Evolutionary conservation across 2,329 filamentous ascomycete species (phyloP).

Genomic region (Aspergillus tamarii): DNA sequence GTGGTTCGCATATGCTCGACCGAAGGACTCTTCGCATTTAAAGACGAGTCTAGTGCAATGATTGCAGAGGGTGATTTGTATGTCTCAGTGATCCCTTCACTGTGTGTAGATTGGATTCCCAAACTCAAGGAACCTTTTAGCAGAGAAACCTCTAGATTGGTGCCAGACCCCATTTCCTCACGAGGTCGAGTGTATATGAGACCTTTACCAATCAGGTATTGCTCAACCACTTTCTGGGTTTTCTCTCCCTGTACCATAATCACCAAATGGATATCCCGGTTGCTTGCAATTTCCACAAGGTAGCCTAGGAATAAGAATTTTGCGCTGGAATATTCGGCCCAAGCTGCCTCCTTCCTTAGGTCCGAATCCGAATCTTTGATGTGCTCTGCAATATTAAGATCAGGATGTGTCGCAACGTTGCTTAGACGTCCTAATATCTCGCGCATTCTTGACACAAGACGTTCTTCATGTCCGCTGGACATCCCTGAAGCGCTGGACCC

Average conservation of each 20-base stretch:
- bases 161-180: constrained; percentile 36
- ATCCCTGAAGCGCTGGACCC: constrained; percentile 20
- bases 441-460: constrained; percentile 35
- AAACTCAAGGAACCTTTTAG: constrained; percentile 40
- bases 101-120: constrained; percentile 36
- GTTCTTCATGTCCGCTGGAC: constrained; percentile 24
- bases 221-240: constrained; percentile 43
- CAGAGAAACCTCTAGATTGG: constrained; percentile 40
- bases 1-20: constrained; percentile 44
- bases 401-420: constrained; percentile 49
- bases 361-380: constrained; percentile 38
- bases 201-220: constrained; percentile 47
- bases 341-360: constrained; percentile 43
- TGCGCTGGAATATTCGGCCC: constrained; percentile 52
- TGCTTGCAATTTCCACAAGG: constrained; percentile 40
- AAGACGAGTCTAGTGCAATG: constrained; percentile 48
- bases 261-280: constrained; percentile 43
- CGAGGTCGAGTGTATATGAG: constrained; percentile 35
- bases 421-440: constrained; percentile 42
- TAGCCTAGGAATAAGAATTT: constrained; percentile 51
- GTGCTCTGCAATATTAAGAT: constrained; percentile 46
- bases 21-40: constrained; percentile 43
- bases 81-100: constrained; percentile 34
- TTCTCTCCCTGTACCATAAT: constrained; percentile 41
- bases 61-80: constrained; percentile 44